These are phyloP conservation scores for Neocucurbitaria cava DNA, from an alignment of 2,329 filamentous ascomycete species.

Conservation along the genomic window DNA sequence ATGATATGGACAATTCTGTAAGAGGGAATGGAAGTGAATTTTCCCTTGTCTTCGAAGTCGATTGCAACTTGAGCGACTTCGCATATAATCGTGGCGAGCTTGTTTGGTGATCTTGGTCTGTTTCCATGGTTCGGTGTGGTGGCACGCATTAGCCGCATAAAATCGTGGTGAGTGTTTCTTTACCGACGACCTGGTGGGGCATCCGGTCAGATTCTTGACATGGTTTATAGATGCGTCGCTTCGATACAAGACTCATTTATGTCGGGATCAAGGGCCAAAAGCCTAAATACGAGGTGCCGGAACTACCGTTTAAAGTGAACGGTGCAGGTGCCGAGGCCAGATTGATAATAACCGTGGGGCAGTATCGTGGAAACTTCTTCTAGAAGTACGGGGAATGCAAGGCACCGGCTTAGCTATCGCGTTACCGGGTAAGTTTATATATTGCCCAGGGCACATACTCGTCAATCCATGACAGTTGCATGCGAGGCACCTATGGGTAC, in stretches of 20 bases:
- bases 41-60: background rate
- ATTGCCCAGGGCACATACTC: background rate
- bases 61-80: background rate
- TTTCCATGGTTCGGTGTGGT: background rate
- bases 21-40: background rate
- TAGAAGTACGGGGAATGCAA: constrained; percentile 4
- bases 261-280: constrained; percentile 11
- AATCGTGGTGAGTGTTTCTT: background rate
- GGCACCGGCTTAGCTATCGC: constrained; percentile 5
- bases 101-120: background rate
- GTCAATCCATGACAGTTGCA: background rate
- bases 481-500: background rate
- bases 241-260: constrained; percentile 16
- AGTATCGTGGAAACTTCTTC: background rate
- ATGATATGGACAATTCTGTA: too few species aligned
- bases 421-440: constrained; percentile 7
- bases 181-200: constrained; percentile 24
- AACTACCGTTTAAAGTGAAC: constrained; percentile 4
- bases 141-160: background rate
- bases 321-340: constrained; percentile 1
- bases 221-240: constrained; percentile 1
- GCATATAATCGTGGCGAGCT: background rate
- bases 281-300: constrained; percentile 17
- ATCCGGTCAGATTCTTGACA: constrained; percentile 3
- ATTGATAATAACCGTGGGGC: background rate